phyloP scores from a whole-genome alignment of 768 basidiomycete species.

The Boletus tylopilopsis region DNA sequence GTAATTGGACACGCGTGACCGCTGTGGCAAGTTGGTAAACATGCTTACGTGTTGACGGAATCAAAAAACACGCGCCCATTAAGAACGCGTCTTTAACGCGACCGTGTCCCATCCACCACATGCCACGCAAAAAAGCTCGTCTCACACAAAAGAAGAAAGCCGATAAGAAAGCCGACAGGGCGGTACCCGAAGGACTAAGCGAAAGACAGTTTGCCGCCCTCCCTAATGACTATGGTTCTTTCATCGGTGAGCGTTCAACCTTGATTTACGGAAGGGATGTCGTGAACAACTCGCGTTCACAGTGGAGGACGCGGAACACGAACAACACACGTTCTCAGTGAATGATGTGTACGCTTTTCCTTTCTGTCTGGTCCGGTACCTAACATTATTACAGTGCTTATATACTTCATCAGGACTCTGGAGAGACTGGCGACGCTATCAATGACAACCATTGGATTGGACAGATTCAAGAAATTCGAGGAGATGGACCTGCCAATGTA shows the following conservation, averaged over 20 bases:
- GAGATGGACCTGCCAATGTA: slow-evolving; percentile 29
- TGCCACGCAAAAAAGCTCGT: slow-evolving; percentile 24
- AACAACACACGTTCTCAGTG: slow-evolving; percentile 22
- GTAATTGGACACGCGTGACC: slow-evolving; percentile 9
- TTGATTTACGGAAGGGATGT: background rate
- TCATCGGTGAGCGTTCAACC: slow-evolving; percentile 14
- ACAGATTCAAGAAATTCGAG: slow-evolving; percentile 44
- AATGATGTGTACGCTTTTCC: slow-evolving; percentile 33
- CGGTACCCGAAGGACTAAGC: slow-evolving; percentile 4
- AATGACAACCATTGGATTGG: slow-evolving; percentile 50
- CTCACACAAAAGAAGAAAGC: slow-evolving; percentile 17
- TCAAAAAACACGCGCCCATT: slow-evolving; percentile 26
- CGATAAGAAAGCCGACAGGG: background rate
- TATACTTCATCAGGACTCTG: slow-evolving; percentile 19
- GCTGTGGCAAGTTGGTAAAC: slow-evolving; percentile 1
- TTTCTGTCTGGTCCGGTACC: background rate
- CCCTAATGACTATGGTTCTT: slow-evolving; percentile 1
- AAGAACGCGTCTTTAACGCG: slow-evolving; percentile 26
- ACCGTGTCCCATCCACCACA: slow-evolving; percentile 6
- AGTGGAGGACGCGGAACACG: slow-evolving; percentile 16
- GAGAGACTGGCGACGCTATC: slow-evolving; percentile 14
- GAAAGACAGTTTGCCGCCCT: slow-evolving; percentile 13
- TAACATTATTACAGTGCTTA: slow-evolving; percentile 28
- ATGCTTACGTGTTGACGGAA: slow-evolving; percentile 21
- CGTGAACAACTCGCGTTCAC: background rate